Base-by-base conservation (phyloP, 108 stramenopile genomes). In the Fragilaria crotonensis region DNA sequence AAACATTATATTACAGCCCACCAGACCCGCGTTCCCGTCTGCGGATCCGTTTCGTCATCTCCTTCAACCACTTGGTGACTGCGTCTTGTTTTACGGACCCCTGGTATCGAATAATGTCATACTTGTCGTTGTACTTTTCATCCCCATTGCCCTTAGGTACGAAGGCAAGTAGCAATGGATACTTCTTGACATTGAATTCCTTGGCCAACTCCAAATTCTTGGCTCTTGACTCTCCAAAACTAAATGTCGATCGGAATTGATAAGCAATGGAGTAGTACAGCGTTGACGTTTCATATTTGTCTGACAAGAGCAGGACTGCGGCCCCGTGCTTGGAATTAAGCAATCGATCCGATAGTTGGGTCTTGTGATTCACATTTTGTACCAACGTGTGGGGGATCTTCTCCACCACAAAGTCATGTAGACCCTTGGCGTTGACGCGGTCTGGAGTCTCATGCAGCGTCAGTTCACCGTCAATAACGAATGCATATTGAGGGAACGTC, bases 201-300 rank as follows among this genome's bases (percentile, higher is more conserved):
- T 85, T 71, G n/a, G 70, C 77, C 61, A 90, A 26, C 3, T 67
- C 54, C n/a, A 81, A 50, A 54, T 81, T 90, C 44, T 77, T 85
- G n/a, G 72, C 85, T 18, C 85, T 64, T 46, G 71, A 74, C 62
- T 86, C 89, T 19, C 82, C 83, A 73, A 90, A 90, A 22, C 62
- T 49, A 63, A 81, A 74, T 20, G 71, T 57, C 5, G 59, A 52
- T 20, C 89, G 73, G 57, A 78, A 77, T 25, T 77, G 76, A 63
- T 87, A 90, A 2, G 85, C 76, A 46, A 90, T 36, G n/a, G 69
- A 66, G 59, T 61, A 79, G 54, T 81, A 84, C 26, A 84, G 58
- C 32, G 83, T 56, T 7, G 80, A 79, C 5, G 89, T 90, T 67
- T 90, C 83, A 55, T 84, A 90, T 45, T 90, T 90, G 70, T 87